Conservation (phyloP, 2,329 filamentous ascomycete species). For the Hymenoscyphus repandus region DNA sequence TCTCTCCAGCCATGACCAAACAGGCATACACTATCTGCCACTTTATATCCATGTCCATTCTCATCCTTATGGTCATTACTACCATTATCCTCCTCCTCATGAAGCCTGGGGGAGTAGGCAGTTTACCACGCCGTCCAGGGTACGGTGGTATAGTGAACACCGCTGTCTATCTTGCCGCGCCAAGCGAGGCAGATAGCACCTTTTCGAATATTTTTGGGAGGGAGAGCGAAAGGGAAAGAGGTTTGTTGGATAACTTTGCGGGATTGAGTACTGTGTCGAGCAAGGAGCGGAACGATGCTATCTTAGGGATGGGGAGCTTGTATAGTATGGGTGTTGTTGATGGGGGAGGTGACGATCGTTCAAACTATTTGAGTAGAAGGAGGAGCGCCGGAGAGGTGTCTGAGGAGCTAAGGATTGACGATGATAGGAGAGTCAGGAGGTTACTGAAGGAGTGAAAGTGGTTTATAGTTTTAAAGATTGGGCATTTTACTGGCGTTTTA, state of each 20-base stretch:
- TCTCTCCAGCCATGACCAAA: constrained; percentile 38
- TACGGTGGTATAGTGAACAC: constrained; percentile 31
- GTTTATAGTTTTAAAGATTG: too few species aligned
- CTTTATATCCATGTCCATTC: constrained; percentile 34
- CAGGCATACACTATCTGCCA: constrained; percentile 38
- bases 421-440: constrained; percentile 18
- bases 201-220: constrained; percentile 30
- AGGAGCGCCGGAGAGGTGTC: background rate
- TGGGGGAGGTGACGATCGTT: constrained; percentile 18
- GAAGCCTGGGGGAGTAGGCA: constrained; percentile 33
- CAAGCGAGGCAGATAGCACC: constrained; percentile 26
- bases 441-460: constrained; percentile 5
- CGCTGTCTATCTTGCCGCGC: constrained; percentile 37
- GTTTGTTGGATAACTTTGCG: constrained; percentile 30
- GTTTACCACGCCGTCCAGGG: constrained; percentile 38
- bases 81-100: constrained; percentile 38
- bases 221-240: constrained; percentile 27
- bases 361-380: background rate
- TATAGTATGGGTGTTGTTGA: constrained; percentile 28
- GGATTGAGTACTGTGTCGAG: constrained; percentile 27
- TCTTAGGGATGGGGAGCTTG: constrained; percentile 27
- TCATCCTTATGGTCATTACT: constrained; percentile 40
- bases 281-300: constrained; percentile 28
- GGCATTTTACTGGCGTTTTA: too few species aligned
- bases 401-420: constrained; percentile 18